Base-by-base conservation (phyloP, 129 eudicot genomes). In the Tagetes patula region DNA sequence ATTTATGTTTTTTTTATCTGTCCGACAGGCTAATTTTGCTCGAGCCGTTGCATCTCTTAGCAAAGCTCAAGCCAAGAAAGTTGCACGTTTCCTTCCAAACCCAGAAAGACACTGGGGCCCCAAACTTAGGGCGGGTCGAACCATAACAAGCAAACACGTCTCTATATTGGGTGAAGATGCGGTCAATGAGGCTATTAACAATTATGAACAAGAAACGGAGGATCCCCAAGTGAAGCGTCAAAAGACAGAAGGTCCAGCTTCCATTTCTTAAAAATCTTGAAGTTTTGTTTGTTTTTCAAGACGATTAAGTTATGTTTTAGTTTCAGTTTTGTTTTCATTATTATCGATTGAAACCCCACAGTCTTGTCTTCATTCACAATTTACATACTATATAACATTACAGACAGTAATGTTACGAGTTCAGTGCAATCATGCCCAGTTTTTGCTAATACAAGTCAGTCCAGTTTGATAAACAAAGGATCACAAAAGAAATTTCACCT, bases 91-190 rank as follows among this genome's bases (percentile, higher is more conserved):
- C 46, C 96, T 87, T 74, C 96, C 96, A 1, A 93, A 93, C 66
- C 98, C 98, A 0, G 96, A 93, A 81, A 82, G 84, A 62, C 90
- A 93, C 56, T 89, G 96, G 95, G 98, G 96, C n/a, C 95, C 96
- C 9, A 87, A 93, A 82, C 86, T 93, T 1, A 81, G 96, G 76
- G 98, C 95, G 14, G 98, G 96, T 50, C 91, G 95, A 40, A 81
- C 83, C 68, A 79, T 93, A 65, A 93, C 98, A 39, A 86, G 90
- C 86, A 93, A 93, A 74, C 96, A 89, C 38, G 84, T 79, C 6
- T 93, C 96, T 6, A 82, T 93, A 71, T 84, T 93, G 76, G 95
- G 95, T 31, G 77, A 75, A 6, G 84, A 86, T 40, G 95, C 84
- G 48, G 66, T 93, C 11, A 93, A 89, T 41, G 86, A 78, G 13